Evolutionary conservation across 768 basidiomycete genomes (phyloP), one percentile per base, ranked within the genome.

Genomic region (Xanthoconium stramineum): DNA sequence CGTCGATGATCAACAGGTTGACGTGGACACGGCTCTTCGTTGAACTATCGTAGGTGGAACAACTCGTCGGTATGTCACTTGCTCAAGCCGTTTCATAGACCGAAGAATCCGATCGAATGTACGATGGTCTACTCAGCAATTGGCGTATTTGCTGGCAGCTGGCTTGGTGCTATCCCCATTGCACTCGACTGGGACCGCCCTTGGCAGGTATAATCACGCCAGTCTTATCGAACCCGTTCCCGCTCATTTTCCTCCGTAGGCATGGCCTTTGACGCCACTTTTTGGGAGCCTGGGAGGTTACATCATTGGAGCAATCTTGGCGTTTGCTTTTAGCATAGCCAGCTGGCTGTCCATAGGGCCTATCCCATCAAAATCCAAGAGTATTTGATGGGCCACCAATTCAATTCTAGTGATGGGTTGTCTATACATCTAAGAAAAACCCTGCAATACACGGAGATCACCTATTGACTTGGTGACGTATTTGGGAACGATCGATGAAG

Each of bases 101-200:
- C 75, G 20, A 81, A 77, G 59, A 85, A 82, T n/a, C 78, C 85
- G 4, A 66, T 90, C 29, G 96, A 98, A 69, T 77, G 87, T 50
- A 83, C 85, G 0, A 69, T 96, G 20, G 81, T 95, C 17, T 94
- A 91, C 63, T 91, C 96, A 15, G 81, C 82, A 12, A 65, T 87
- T 28, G 91, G 91, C 39, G 76, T 89, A 0, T 60, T 89, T 42
- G 30, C 86, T 19, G 96, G 95, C 6, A 78, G 81, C 43, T 97
- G 94, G 95, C 36, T 80, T 14, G 94, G 94, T 15, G 83, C 81
- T 11, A 77, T 95, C 45, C 91, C 93, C 3, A 86, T 94, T 45
- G 89, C 92, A 0, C 83, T 98, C 17, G 96, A 98, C 72, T 98
- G 96, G 96, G 94, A 94, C 66, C 81, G 93, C 37, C 92, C 95